phyloP scores from a whole-genome alignment of 495 filamentous ascomycete species.

The Cercophora scortea region DNA sequence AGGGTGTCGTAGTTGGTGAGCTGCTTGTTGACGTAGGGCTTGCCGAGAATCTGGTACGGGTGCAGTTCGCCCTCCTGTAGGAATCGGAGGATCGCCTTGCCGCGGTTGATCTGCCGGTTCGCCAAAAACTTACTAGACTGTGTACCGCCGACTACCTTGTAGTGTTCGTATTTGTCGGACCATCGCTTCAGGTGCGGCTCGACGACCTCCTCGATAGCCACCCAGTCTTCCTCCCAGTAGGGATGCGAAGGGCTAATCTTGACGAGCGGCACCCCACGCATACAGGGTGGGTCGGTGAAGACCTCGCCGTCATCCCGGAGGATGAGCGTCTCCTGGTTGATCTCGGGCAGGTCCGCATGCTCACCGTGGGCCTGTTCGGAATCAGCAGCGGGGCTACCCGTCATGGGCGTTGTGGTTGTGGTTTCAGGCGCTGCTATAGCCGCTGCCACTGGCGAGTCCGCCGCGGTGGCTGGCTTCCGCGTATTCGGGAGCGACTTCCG shows the following conservation, averaged over 20 bases:
- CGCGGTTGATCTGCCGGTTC: slow-evolving; percentile 39
- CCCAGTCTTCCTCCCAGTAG: slow-evolving; percentile 41
- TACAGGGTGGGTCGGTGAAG: slow-evolving; percentile 31
- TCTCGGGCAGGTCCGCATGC: slow-evolving; percentile 17
- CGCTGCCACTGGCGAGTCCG: not conserved
- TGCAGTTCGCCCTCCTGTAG: slow-evolving; percentile 34
- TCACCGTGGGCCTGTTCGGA: slow-evolving; percentile 4
- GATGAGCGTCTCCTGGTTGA: slow-evolving; percentile 27
- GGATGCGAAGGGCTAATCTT: slow-evolving; percentile 33
- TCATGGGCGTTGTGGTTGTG: slow-evolving; percentile 2
- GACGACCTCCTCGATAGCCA: slow-evolving; percentile 23
- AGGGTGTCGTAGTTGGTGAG: slow-evolving; percentile 42
- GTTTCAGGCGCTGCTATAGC: not conserved
- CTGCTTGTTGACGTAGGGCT: slow-evolving; percentile 29
- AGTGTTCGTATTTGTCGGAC: slow-evolving; percentile 26
- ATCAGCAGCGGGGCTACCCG: slow-evolving; percentile 11
- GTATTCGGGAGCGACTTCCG: slow-evolving; percentile 18
- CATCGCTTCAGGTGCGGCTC: slow-evolving; percentile 26
- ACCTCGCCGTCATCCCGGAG: slow-evolving; percentile 32
- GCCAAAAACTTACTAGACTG: slow-evolving; percentile 35
- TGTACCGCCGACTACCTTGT: slow-evolving; percentile 7
- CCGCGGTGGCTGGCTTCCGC: slow-evolving; percentile 1
- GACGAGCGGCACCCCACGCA: slow-evolving; percentile 36
- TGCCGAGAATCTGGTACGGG: slow-evolving; percentile 40
- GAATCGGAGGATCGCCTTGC: slow-evolving; percentile 34